phyloP scores from a whole-genome alignment of 768 basidiomycete species.

The Lactifluus hygrophoroides region DNA sequence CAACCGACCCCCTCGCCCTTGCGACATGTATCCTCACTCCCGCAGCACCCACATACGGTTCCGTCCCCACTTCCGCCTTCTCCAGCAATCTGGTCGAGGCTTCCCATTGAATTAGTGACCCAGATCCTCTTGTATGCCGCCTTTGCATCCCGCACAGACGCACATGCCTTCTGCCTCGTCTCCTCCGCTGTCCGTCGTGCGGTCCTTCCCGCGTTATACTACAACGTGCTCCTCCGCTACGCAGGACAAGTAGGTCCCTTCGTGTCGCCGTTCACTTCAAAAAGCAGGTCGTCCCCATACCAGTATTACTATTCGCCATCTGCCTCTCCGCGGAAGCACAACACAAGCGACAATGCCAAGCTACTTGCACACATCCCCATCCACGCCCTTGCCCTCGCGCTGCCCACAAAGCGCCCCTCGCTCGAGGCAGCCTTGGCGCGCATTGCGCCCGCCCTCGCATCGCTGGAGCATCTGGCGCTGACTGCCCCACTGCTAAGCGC shows the following conservation, averaged over 20 bases:
- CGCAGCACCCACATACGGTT: neutral
- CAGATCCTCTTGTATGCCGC: constrained; percentile 17
- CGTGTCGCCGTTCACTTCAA: constrained; percentile 18
- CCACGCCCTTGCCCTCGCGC: constrained; percentile 18
- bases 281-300: neutral
- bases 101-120: constrained; percentile 18
- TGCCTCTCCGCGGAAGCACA: neutral
- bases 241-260: constrained; percentile 17
- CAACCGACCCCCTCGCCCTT: constrained; percentile 14
- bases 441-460: constrained; percentile 11
- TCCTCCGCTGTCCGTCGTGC: constrained; percentile 20
- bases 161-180: constrained; percentile 19
- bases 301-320: neutral
- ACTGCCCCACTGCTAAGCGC: constrained; percentile 19
- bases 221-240: constrained; percentile 18
- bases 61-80: neutral
- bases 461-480: constrained; percentile 14
- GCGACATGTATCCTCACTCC: constrained; percentile 1
- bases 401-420: constrained; percentile 18
- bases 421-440: constrained; percentile 14
- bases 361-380: constrained; percentile 7
- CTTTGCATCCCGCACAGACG: constrained; percentile 15
- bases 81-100: constrained; percentile 10
- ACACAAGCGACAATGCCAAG: neutral
- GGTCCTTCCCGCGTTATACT: constrained; percentile 18